phyloP scores from a whole-genome alignment of 169 alveolate species.

The Plasmodium vinckei region DNA sequence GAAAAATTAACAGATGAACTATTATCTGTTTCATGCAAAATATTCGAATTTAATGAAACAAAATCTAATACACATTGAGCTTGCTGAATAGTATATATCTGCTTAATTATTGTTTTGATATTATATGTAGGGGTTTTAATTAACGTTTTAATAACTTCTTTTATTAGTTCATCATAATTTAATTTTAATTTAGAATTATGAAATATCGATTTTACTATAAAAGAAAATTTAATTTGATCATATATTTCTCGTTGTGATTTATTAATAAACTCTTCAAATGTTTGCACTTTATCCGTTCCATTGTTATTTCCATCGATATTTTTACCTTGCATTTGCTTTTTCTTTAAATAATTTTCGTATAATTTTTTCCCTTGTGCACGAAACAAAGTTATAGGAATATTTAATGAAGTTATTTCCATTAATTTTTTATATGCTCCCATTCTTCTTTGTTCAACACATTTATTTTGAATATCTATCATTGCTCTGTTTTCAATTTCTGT shows the following conservation, averaged over 20 bases:
- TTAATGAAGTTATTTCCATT: constrained; percentile 70
- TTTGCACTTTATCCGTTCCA: constrained; percentile 3
- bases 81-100: constrained; percentile 62
- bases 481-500: constrained; percentile 61
- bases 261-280: constrained; percentile 56
- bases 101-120: constrained; percentile 38
- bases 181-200: constrained; percentile 63
- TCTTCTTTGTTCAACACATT: constrained; percentile 75
- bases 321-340: constrained; percentile 22
- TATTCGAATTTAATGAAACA: constrained; percentile 57
- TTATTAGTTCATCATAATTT: constrained; percentile 64
- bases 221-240: constrained; percentile 69
- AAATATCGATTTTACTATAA: constrained; percentile 62
- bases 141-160: constrained; percentile 57
- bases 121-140: constrained; percentile 72
- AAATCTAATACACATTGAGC: constrained; percentile 72
- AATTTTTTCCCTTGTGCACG: constrained; percentile 74
- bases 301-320: constrained; percentile 15
- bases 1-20: constrained; percentile 62
- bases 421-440: constrained; percentile 76
- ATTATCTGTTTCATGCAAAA: constrained; percentile 27
- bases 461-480: constrained; percentile 55
- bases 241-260: constrained; percentile 70
- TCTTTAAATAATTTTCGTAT: constrained; percentile 42
- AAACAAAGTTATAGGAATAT: constrained; percentile 64